Percentiles rank a stretch among this genome's conserved stretches.
Evolutionary conservation across 805 yeast species (phyloP).

Genomic region (Kodamaea restingae): DNA sequence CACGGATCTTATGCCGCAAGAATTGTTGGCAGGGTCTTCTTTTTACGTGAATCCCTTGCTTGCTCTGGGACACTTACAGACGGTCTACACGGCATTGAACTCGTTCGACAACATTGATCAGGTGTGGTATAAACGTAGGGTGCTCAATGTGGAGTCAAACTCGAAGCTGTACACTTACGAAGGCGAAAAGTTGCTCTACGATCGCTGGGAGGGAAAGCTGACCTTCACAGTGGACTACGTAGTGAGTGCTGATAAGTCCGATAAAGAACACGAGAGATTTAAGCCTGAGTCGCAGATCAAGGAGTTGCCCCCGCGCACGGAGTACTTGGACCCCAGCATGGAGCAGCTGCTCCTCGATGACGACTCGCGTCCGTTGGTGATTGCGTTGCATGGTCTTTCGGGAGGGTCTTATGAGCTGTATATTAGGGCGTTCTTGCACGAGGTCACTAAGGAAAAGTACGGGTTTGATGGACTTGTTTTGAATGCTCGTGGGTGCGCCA

Average conservation of each 20-base stretch:
- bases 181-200: constrained; percentile 32
- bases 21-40: constrained; percentile 25
- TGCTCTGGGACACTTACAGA: constrained; percentile 47
- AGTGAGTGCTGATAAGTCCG: constrained; percentile 18
- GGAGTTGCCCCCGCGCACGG: constrained; percentile 65
- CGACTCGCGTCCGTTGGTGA: constrained; percentile 51
- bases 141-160: constrained; percentile 25
- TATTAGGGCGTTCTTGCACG: constrained; percentile 51
- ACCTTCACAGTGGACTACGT: constrained; percentile 50
- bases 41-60: constrained; percentile 44
- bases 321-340: constrained; percentile 50
- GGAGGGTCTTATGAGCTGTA: constrained; percentile 81
- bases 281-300: constrained; percentile 46
- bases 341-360: constrained; percentile 29
- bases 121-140: constrained; percentile 44
- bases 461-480: constrained; percentile 55
- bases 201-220: constrained; percentile 40
- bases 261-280: constrained; percentile 21
- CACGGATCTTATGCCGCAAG: constrained; percentile 37
- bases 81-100: constrained; percentile 44
- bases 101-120: constrained; percentile 39
- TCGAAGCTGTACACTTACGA: constrained; percentile 22
- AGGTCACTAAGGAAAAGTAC: constrained; percentile 36
- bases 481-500: constrained; percentile 74
- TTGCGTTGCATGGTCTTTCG: constrained; percentile 68